Base-by-base conservation (phyloP, 2,329 filamentous ascomycete species). In the Neobulgaria alba region DNA sequence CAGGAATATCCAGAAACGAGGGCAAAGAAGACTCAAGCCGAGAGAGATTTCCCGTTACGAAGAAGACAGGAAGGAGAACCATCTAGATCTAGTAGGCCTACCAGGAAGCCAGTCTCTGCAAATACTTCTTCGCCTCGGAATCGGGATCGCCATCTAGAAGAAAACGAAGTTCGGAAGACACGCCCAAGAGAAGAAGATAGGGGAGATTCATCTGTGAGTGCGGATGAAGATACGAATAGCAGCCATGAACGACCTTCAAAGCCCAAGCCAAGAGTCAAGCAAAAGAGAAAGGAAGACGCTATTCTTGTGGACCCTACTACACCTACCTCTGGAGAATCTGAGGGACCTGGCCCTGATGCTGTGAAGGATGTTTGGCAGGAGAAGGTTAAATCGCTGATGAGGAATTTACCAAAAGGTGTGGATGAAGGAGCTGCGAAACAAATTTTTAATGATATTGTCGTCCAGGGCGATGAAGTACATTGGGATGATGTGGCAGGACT, bases 401-500 rank as follows among this genome's bases (percentile, higher is more conserved):
- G 85, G 56, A 81, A 82, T 42, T 64, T 96, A 1, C 89, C 89
- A 0, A 73, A 79, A 39, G 88, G 88, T 0, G 77, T 95, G 3
- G 92, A 98, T 57, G 75, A 82, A 50, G 68, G 72, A 18, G 85
- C 89, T 3, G 92, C 90, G 0, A 85, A 85, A 56, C 87, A 95
- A 47, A 95, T 98, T 20, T 71, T 96, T 43, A 95, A 95, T 56
- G 92, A 98, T 51, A 93, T 98, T 45, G 84, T 98, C 2, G 82
- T 96, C 10, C 79, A 90, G 48, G 92, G 92, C 5, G 92, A 98
- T 54, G 85, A 94, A 57, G 92, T 98, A 2, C 86, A 85, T 54
- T 98, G 92, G 92, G 75, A 78, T 35, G 92, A 98, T 58, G 84
- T 98, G 42, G 89, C 92, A 1, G 92, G 92, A 1, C 67, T 98